These are phyloP conservation scores for Lactifluus piperatus DNA, from an alignment of 768 basidiomycete species.

Conservation along the genomic window DNA sequence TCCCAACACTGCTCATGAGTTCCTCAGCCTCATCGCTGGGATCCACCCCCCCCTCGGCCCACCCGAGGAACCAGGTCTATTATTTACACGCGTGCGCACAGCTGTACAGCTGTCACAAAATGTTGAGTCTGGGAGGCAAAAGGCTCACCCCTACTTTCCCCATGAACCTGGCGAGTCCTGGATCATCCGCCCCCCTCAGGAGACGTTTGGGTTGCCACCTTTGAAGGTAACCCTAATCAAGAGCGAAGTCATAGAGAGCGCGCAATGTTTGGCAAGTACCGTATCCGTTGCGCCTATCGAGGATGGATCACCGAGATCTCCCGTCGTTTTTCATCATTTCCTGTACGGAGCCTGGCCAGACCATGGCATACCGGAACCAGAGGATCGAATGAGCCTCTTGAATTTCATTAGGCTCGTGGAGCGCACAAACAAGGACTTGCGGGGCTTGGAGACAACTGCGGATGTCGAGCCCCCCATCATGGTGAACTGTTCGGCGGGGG, in stretches of 20 bases:
- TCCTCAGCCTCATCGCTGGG: constrained; percentile 52
- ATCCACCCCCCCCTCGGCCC: constrained; percentile 37
- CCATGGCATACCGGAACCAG: constrained; percentile 62
- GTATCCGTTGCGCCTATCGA: constrained; percentile 42
- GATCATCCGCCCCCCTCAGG: constrained; percentile 39
- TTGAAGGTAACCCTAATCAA: constrained; percentile 53
- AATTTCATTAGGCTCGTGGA: constrained; percentile 60
- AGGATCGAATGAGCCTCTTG: constrained; percentile 52
- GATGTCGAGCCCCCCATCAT: constrained; percentile 71
- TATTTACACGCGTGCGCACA: constrained; percentile 48
- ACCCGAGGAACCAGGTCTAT: constrained; percentile 13
- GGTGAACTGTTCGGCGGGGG: constrained; percentile 79
- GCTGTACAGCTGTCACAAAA: constrained; percentile 76
- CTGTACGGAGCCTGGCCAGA: constrained; percentile 78
- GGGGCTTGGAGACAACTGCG: constrained; percentile 23
- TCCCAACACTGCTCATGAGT: constrained; percentile 58
- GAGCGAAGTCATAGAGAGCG: constrained; percentile 39
- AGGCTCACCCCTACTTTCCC: constrained; percentile 77
- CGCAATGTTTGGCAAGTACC: constrained; percentile 53
- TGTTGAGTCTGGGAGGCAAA: constrained; percentile 58
- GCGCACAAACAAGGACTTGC: constrained; percentile 42
- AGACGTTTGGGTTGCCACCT: constrained; percentile 28
- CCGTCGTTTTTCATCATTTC: constrained; percentile 58
- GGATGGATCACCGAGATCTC: constrained; percentile 22
- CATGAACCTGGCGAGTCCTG: constrained; percentile 40